Evolutionary conservation across 306 rosid species (phyloP).

Genomic region (Oemleria cerasiformis): DNA sequence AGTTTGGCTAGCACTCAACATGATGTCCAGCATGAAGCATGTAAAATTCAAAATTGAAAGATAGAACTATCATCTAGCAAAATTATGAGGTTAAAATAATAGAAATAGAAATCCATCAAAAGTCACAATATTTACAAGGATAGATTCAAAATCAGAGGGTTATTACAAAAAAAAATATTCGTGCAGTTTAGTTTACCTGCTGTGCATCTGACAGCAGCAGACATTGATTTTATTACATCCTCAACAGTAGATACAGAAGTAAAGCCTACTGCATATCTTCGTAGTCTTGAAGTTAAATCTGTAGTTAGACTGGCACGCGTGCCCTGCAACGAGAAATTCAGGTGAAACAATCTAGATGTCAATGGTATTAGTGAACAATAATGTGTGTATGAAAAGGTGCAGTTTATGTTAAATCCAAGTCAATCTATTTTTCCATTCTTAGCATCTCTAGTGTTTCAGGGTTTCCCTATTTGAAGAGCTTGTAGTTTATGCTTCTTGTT

Average conservation of each 20-base stretch:
- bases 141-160: background rate
- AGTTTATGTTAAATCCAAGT: too few species aligned
- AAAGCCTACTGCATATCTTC: constrained; percentile 38
- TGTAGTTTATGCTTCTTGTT: too few species aligned
- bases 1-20: background rate
- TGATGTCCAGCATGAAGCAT: background rate
- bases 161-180: too few species aligned
- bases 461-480: too few species aligned
- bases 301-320: constrained; percentile 38
- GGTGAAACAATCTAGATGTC: background rate
- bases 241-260: constrained; percentile 31
- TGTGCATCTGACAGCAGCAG: constrained; percentile 40
- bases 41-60: background rate
- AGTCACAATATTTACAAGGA: background rate
- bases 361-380: background rate
- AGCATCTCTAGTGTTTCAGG: too few species aligned
- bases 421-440: too few species aligned
- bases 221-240: constrained; percentile 33
- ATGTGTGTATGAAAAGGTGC: too few species aligned
- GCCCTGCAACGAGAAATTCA: constrained; percentile 38
- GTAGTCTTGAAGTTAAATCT: constrained; percentile 36
- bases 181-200: constrained; percentile 38
- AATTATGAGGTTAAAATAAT: background rate
- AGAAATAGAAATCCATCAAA: background rate
- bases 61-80: background rate